Base-by-base conservation (phyloP, 1,284 basidiomycete species). In the Apiotrichum sp. region DNA sequence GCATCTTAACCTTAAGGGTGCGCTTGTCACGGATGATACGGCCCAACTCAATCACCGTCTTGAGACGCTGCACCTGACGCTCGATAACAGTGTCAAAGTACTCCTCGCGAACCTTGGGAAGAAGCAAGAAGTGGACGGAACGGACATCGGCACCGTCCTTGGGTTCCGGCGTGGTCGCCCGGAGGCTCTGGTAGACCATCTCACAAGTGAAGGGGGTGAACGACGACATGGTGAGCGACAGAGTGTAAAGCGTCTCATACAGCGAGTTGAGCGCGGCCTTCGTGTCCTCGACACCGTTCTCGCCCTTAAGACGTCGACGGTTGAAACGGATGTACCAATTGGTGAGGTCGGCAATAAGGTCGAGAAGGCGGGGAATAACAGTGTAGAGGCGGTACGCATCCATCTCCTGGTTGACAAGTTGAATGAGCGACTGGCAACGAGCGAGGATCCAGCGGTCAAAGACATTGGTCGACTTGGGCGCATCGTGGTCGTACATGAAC, bases 281-380 rank as follows among this genome's bases (percentile, higher is more conserved):
- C 8, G 93, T 95, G 71, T 98, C 95, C 66, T 93, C 87, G 57
- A 83, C 80, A 5, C 95, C 90, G 68, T 91, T 88, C 75, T 96
- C 90, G 47, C 96, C 96, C 81, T 99, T 99, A 58, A 99, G 80
- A 34, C 96, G 84, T 64, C 87, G 86, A 56, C 96, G 86, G 78
- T 98, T 99, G 82, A 98, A 98, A 53, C 96, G 92, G 69, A 98
- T 98, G 78, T 99, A 98, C 93, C 95, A 98, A 76, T 99, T 99
- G 47, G 96, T 99, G 58, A 98, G 81, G 76, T 98, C 96, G 66
- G 96, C 91, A 47, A 99, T 84, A 59, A 98, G 85, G 62, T 90
- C 88, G 56, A 98, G 81, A 53, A 98, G 80, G 34, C 90, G 84
- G n/a, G 93, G 92, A 59, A 97, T 91, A 77, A 98, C 90, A 57